Percentiles rank a stretch among this genome's conserved stretches.
phyloP scores from a whole-genome alignment of 208 protist species.

The Leishmania lainsoni region DNA sequence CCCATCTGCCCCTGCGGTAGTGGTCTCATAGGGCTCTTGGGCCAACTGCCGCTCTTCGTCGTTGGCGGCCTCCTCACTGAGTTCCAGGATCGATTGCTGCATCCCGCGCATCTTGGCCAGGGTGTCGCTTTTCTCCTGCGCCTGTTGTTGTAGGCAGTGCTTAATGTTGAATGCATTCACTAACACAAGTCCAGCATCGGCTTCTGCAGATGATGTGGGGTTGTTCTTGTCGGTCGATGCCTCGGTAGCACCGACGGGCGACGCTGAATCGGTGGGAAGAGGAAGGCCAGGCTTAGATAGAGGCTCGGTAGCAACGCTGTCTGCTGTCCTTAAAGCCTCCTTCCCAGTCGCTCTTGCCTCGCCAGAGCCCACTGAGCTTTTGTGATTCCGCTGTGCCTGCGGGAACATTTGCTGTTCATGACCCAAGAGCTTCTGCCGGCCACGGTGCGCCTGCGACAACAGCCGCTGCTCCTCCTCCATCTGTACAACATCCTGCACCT shows the following conservation, averaged over 20 bases:
- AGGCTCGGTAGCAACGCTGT: not conserved
- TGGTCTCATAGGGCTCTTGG: not conserved
- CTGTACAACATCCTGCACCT: constrained; percentile 41
- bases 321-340: not conserved
- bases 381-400: not conserved
- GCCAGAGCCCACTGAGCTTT: no score
- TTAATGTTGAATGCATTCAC: constrained; percentile 16
- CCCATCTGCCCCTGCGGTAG: not conserved
- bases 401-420: not conserved
- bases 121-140: constrained; percentile 37
- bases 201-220: not conserved
- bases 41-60: constrained; percentile 28
- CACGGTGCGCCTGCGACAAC: constrained; percentile 29
- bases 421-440: constrained; percentile 19
- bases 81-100: constrained; percentile 46
- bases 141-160: constrained; percentile 18
- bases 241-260: not conserved
- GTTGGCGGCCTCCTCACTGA: constrained; percentile 35
- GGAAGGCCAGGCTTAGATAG: not conserved
- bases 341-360: not conserved
- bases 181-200: constrained; percentile 7
- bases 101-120: constrained; percentile 54
- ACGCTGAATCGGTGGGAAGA: not conserved
- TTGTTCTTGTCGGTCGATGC: not conserved
- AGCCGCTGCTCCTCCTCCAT: constrained; percentile 42